These are phyloP conservation scores for Macrolepiota albuminosa DNA, from an alignment of 768 basidiomycete genomes.

Conservation along the genomic window DNA sequence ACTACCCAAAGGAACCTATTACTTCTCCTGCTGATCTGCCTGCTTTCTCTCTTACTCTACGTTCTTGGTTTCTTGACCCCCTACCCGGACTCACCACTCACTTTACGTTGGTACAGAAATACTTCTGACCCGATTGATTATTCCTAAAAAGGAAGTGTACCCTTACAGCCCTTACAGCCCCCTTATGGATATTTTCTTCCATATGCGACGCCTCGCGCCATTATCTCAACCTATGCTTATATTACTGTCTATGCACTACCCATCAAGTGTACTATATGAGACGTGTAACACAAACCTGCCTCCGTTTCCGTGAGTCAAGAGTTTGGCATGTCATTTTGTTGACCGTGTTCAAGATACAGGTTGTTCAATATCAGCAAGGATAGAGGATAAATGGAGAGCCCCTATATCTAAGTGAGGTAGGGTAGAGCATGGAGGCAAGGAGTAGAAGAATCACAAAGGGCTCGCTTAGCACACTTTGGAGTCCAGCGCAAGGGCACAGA, in stretches of 20 bases:
- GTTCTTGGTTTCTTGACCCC: not conserved
- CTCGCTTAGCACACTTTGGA: too few relatives aligned
- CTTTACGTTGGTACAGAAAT: not conserved
- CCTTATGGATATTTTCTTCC: not conserved
- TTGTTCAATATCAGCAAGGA: too few relatives aligned
- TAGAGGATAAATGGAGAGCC: too few relatives aligned
- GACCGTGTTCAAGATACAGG: too few relatives aligned
- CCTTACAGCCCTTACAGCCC: not conserved
- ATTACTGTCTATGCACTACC: not conserved
- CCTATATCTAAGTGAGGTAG: too few relatives aligned
- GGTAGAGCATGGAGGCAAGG: too few relatives aligned
- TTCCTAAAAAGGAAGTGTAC: not conserved
- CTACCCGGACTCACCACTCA: not conserved
- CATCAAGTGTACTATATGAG: not conserved
- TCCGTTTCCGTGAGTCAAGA: too few relatives aligned
- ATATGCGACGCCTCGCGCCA: slow-evolving; percentile 6
- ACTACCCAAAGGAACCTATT: not conserved
- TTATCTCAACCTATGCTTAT: slow-evolving; percentile 1
- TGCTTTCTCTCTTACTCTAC: not conserved
- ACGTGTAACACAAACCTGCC: too few relatives aligned
- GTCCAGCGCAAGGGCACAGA: too few relatives aligned
- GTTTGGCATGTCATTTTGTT: too few relatives aligned
- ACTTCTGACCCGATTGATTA: not conserved
- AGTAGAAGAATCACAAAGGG: too few relatives aligned
- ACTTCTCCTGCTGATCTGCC: not conserved